Evolutionary conservation across 83 land plant species (phyloP), one percentile per base, ranked within the genome.

Genomic region (Larix sibirica): DNA sequence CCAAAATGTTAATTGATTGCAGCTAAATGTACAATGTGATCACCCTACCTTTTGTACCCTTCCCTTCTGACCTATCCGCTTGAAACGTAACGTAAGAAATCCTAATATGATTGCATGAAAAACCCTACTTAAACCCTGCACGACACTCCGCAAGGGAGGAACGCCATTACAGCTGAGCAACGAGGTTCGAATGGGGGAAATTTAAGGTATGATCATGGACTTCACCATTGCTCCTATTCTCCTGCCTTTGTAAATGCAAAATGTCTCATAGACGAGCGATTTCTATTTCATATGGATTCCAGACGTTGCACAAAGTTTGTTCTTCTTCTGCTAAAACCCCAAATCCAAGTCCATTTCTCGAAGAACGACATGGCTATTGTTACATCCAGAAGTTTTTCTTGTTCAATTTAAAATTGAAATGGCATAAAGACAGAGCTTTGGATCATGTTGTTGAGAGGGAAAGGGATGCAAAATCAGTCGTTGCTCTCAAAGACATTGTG

Each of bases 371-470:
- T 40, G 56, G 44, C 21, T 20, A n/a, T 42, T n/a, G 58, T 50
- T 44, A 73, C 16, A 12, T n/a, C 6, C 77, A 73, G 50, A 73
- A 73, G 58, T 44, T 40, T 73, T 73, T 73, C 44, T 50, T 73
- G 77, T 73, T 42, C 3, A 73, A 38, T 44, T 13, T 42, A n/a
- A 47, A 40, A 8, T 73, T 73, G 77, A 77, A 83, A 23, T 87
- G 83, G 83, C 73, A 83, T 58, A 84, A 88, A n/a, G 95, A 93
- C 87, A 86, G 93, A 4, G 92, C 81, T 77, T 87, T 93, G 63
- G 95, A 93, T 83, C 91, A 89, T 81, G 95, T 88, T 1, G 95
- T 93, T 3, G 91, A 89, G 84, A 84, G 76, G 69, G 93, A 93
- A 79, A 84, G 68, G 73, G 76, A 90, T 81, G 88, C 90, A 56